Conservation (phyloP, 2,329 filamentous ascomycete genomes). For the Xylariaceae sp. region DNA sequence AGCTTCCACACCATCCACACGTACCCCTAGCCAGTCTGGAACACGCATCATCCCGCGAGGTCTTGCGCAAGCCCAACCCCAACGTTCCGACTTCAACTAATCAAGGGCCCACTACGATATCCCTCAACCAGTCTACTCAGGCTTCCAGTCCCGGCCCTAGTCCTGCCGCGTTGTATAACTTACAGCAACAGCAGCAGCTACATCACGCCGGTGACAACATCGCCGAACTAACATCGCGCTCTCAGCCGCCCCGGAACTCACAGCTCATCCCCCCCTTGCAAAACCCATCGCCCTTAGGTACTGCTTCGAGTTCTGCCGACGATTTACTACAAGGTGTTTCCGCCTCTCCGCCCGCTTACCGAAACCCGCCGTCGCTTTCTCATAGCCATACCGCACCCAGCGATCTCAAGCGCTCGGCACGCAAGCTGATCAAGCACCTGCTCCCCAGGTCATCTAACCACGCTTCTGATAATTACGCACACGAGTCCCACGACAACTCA, state of each 20-base stretch:
- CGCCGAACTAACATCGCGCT: slow-evolving; percentile 44
- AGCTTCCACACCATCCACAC: slow-evolving; percentile 26
- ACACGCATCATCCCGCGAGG: slow-evolving; percentile 28
- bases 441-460: slow-evolving; percentile 38
- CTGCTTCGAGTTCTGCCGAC: slow-evolving; percentile 39
- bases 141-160: slow-evolving; percentile 17
- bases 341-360: slow-evolving; percentile 26
- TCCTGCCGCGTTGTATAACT: slow-evolving; percentile 15
- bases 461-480: slow-evolving; percentile 30
- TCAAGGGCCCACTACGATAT: slow-evolving; percentile 29
- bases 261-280: slow-evolving; percentile 33
- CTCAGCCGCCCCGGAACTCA: slow-evolving; percentile 48
- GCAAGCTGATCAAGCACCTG: slow-evolving; percentile 51
- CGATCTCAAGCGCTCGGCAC: slow-evolving; percentile 45
- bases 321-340: slow-evolving; percentile 35
- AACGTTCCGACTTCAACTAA: slow-evolving; percentile 25
- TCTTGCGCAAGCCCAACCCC: slow-evolving; percentile 25
- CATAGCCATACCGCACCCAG: slow-evolving; percentile 31
- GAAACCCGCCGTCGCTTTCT: slow-evolving; percentile 18
- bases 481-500: slow-evolving; percentile 43
- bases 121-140: slow-evolving; percentile 37
- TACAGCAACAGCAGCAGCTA: slow-evolving; percentile 2
- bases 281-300: slow-evolving; percentile 33
- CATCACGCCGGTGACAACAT: slow-evolving; percentile 39
- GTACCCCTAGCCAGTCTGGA: slow-evolving; percentile 20